Evolutionary conservation across 139 green algal species (phyloP).

Genomic region (Haematococcus lacustris): DNA sequence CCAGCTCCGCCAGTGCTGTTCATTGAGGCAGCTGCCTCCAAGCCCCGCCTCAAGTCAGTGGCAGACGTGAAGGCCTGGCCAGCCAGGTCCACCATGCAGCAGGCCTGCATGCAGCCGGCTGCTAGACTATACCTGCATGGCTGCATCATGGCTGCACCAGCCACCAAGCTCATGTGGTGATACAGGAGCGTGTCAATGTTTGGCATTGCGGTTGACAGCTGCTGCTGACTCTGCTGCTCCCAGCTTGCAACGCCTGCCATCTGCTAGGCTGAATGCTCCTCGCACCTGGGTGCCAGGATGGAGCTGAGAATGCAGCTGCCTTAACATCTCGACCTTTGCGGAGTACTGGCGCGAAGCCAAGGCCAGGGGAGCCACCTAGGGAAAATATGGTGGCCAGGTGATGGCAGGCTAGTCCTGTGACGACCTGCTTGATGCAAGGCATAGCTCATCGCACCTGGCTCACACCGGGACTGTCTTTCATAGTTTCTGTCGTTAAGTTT

Average conservation of each 20-base stretch:
- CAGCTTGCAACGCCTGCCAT: background rate
- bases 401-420: background rate
- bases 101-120: too few relatives aligned
- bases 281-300: conserved; percentile 16
- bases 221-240: background rate
- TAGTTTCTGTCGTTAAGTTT: background rate
- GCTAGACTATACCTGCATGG: too few relatives aligned
- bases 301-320: conserved; percentile 42
- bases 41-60: too few relatives aligned
- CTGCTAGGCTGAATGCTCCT: background rate
- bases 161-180: background rate
- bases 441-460: background rate
- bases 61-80: too few relatives aligned
- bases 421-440: background rate
- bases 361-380: conserved; percentile 46
- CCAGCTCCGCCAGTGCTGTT: too few relatives aligned
- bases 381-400: background rate
- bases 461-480: background rate
- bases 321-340: conserved; percentile 54
- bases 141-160: background rate
- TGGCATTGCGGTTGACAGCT: background rate
- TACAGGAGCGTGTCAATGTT: too few relatives aligned
- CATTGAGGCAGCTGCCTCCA: too few relatives aligned
- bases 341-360: conserved; percentile 65
- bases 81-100: too few relatives aligned